These are phyloP conservation scores for Hemisphaericaspora nanyangensis DNA, from an alignment of 805 yeast species.

Conservation along the genomic window DNA sequence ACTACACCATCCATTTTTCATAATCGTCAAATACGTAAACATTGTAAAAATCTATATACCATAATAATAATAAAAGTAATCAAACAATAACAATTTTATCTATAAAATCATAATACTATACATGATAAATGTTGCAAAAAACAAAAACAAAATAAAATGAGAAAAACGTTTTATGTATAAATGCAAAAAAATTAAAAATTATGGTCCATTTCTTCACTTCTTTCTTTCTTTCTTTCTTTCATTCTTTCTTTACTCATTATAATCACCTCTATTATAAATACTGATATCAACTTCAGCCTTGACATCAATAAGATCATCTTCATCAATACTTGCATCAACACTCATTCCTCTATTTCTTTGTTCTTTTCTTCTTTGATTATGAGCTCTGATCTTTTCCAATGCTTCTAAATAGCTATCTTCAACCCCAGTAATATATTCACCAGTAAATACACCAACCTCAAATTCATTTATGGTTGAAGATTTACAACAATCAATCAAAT, in stretches of 20 bases:
- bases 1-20: too few species aligned
- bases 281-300: conserved; percentile 73
- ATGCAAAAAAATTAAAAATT: too few species aligned
- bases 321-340: conserved; percentile 40
- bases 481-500: conserved; percentile 75
- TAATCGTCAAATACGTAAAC: too few species aligned
- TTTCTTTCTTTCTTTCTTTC: not conserved
- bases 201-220: not conserved
- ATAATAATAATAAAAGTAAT: too few species aligned
- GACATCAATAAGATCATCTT: conserved; percentile 52
- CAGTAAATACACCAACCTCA: conserved; percentile 97
- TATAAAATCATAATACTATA: too few species aligned
- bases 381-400: conserved; percentile 78
- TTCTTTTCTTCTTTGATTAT: conserved; percentile 55
- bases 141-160: too few species aligned
- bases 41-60: too few species aligned
- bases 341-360: conserved; percentile 35
- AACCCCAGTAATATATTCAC: conserved; percentile 89
- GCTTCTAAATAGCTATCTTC: conserved; percentile 79
- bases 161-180: too few species aligned
- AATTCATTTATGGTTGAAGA: conserved; percentile 54
- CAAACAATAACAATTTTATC: too few species aligned
- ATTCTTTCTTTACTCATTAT: conserved; percentile 16
- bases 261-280: conserved; percentile 56
- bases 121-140: too few species aligned